Conservation (phyloP, 2,329 filamentous ascomycete genomes). For the Colletotrichum lupini region DNA sequence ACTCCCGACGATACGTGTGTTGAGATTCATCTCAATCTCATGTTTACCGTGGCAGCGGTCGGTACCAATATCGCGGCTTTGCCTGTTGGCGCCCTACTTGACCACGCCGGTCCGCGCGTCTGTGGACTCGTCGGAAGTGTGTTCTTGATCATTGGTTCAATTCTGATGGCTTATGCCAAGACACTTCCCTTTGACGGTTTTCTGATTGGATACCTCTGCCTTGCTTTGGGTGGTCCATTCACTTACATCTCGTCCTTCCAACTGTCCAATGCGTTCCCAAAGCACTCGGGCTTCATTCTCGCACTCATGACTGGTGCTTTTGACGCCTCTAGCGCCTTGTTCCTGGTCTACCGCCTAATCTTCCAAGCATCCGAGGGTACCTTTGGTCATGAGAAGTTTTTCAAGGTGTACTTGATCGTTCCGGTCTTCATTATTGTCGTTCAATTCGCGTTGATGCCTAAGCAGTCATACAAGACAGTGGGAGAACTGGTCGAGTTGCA, state of each 20-base stretch:
- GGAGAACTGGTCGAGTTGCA: conserved; percentile 83
- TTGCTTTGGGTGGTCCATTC: conserved; percentile 83
- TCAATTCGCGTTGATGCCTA: conserved; percentile 79
- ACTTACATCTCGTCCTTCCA: conserved; percentile 88
- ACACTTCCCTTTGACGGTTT: conserved; percentile 78
- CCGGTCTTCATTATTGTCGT: conserved; percentile 73
- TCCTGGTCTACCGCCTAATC: conserved; percentile 78
- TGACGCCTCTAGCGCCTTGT: conserved; percentile 83
- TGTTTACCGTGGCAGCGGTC: conserved; percentile 92
- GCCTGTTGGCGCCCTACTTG: conserved; percentile 86
- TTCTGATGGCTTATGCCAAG: conserved; percentile 77
- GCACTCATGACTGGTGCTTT: conserved; percentile 85
- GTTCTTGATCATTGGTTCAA: conserved; percentile 75
- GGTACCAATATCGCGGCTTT: conserved; percentile 89
- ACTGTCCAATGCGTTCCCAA: conserved; percentile 85
- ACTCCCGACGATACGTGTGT: conserved; percentile 54
- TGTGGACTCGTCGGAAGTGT: conserved; percentile 78
- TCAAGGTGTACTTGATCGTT: conserved; percentile 77
- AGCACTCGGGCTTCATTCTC: conserved; percentile 80
- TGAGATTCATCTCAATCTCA: conserved; percentile 80
- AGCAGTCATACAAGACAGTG: conserved; percentile 83
- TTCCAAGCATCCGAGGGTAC: conserved; percentile 67
- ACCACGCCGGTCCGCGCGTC: conserved; percentile 82
- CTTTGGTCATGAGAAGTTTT: conserved; percentile 76
- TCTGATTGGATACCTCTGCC: conserved; percentile 78